Base-by-base conservation (phyloP, 2,329 filamentous ascomycete genomes). In the Tolypocladium pustulatum region DNA sequence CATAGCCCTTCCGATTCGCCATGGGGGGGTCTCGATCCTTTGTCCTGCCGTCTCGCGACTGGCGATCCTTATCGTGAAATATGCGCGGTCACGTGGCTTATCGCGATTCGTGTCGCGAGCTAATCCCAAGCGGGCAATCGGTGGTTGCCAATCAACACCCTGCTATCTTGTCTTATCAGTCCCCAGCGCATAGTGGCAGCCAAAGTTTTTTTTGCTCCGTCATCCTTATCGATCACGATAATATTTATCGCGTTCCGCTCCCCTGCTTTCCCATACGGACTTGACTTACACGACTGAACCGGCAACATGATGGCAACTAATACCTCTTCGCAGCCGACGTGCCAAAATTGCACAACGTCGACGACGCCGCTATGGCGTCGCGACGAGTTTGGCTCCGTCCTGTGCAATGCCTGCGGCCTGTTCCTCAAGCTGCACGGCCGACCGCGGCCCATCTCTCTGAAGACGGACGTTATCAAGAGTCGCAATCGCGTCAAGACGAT, bases 381-480 rank as follows among this genome's bases (percentile, higher is more conserved):
- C 78, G 94, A 99, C 81, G 94, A 99, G 78, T 85, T 88, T 68
- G 94, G 94, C 65, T 89, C 91, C 0, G 93, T 99, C 41, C 88
- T 99, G 57, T 99, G 94, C 85, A 99, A 99, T 77, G 94, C 94
- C 69, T 99, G 94, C 75, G 94, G 94, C 61, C 83, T 99, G 59
- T 99, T 97, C 75, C 83, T 97, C 68, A 99, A 99, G 81, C 82
- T 99, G 65, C 94, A 99, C 72, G 92, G 92, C 63, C 89, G 92
- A 32, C 86, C 94, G 61, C 87, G 94, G 59, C 94, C 94, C 65
- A 97, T 96, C 72, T 96, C 90, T 67, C 83, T 99, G 67, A 99
- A 99, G 81, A 97, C 94, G 55, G 94, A 99, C 79, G 93, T 97
- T 65, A 99, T 99, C 78, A 99, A 99, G 81, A 97, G 92, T 78